These are phyloP conservation scores for Whalleya microplaca DNA, from an alignment of 2,329 filamentous ascomycete genomes.

Conservation along the genomic window DNA sequence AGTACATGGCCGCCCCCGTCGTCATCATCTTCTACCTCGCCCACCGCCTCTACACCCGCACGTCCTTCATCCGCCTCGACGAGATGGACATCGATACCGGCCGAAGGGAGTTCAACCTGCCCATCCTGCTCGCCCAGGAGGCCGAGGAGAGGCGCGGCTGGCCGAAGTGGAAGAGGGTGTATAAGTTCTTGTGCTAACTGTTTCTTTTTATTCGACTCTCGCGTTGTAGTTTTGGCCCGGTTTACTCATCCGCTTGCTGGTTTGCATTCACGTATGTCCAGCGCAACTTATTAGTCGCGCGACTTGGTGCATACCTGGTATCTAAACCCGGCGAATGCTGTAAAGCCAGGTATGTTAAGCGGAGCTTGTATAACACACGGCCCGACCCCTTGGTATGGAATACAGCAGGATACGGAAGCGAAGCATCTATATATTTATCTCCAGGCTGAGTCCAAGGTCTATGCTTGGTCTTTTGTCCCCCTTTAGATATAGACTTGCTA, in stretches of 20 bases:
- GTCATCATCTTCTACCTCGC: constrained; percentile 68
- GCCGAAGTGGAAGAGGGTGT: constrained; percentile 77
- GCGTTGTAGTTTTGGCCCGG: constrained; percentile 4
- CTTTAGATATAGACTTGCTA: not conserved
- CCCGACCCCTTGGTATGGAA: no score
- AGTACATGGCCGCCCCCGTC: constrained; percentile 72
- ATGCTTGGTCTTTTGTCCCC: not conserved
- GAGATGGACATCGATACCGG: constrained; percentile 91
- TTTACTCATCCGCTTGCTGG: no score
- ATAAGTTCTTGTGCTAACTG: constrained; percentile 71
- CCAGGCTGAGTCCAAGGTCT: no score
- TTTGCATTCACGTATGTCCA: no score
- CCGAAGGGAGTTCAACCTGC: constrained; percentile 80
- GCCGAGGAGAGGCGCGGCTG: constrained; percentile 70
- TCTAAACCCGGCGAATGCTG: no score
- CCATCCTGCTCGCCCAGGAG: constrained; percentile 79
- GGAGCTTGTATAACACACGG: no score
- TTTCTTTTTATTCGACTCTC: not conserved
- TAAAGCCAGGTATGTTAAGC: no score
- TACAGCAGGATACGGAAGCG: no score
- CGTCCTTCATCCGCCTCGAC: constrained; percentile 64
- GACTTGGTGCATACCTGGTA: no score
- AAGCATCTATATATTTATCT: constrained; percentile 6
- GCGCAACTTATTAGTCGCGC: no score
- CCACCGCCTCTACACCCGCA: constrained; percentile 78